Percentiles rank a stretch among this genome's conserved stretches.
These are phyloP conservation scores for Penicillium sp. DNA, from an alignment of 2,329 filamentous ascomycete species.

Conservation along the genomic window DNA sequence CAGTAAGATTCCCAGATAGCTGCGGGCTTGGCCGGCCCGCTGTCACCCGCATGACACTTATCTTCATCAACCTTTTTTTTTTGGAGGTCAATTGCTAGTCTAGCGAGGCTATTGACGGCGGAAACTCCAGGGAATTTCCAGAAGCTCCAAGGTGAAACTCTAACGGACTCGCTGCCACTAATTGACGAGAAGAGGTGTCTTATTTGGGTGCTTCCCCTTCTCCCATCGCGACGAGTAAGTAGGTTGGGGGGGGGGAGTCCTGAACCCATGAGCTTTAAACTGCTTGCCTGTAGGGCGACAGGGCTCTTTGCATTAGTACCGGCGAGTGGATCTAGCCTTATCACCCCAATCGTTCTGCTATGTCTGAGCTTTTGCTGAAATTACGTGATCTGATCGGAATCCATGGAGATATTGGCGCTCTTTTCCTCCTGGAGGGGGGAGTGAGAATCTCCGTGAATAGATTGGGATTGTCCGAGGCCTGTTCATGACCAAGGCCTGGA, in stretches of 20 bases:
- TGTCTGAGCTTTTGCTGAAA: too few relatives aligned
- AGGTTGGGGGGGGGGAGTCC: too few relatives aligned
- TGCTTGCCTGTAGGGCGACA: background rate
- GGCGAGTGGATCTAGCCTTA: conserved; percentile 5
- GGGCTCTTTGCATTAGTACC: background rate
- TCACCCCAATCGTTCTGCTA: conserved; percentile 8
- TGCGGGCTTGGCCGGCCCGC: too few relatives aligned
- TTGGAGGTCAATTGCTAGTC: background rate
- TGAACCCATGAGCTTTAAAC: too few relatives aligned
- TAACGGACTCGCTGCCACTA: too few relatives aligned
- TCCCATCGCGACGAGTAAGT: too few relatives aligned
- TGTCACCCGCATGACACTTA: too few relatives aligned
- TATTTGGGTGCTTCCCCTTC: too few relatives aligned
- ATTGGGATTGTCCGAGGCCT: conserved; percentile 3
- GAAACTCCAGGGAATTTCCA: background rate
- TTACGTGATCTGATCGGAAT: background rate
- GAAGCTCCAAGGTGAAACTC: background rate
- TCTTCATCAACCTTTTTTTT: background rate
- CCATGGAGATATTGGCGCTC: background rate
- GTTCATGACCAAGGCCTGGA: conserved; percentile 8
- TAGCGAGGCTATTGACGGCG: background rate
- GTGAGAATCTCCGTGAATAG: background rate
- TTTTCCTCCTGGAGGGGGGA: too few relatives aligned
- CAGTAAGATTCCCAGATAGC: too few relatives aligned
- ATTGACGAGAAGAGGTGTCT: too few relatives aligned